phyloP scores from a whole-genome alignment of 768 basidiomycete genomes.

The Tremella mesenterica region DNA sequence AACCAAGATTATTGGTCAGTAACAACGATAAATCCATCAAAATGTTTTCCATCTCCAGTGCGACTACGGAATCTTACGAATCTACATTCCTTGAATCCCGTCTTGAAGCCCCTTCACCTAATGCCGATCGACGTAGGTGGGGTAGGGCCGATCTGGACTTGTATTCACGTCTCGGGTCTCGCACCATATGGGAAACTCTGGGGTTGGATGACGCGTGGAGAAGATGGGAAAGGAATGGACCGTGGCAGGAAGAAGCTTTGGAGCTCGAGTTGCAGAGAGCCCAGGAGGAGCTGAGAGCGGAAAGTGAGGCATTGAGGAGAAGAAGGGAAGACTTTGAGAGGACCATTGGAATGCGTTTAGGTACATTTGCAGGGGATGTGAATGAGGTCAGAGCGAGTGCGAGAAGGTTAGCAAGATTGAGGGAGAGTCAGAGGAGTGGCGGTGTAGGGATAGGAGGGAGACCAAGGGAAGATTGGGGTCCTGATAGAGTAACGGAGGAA shows the following conservation, averaged over 20 bases:
- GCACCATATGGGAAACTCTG: constrained; percentile 2
- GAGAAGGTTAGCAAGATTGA: too few relatives aligned
- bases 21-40: constrained; percentile 78
- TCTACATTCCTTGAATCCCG: neutral
- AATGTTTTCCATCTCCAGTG: constrained; percentile 59
- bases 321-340: constrained; percentile 15
- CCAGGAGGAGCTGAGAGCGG: constrained; percentile 3
- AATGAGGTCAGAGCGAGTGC: too few relatives aligned
- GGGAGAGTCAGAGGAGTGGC: constrained; percentile 1
- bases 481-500: too few relatives aligned
- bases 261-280: constrained; percentile 10
- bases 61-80: neutral
- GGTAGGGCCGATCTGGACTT: neutral
- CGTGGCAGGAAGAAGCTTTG: neutral
- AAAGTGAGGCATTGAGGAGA: constrained; percentile 4
- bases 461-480: too few relatives aligned
- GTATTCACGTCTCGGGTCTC: constrained; percentile 1
- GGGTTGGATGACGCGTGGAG: neutral
- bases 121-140: constrained; percentile 1
- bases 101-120: neutral
- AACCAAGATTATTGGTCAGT: constrained; percentile 70
- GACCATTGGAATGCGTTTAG: constrained; percentile 13
- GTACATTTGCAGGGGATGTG: too few relatives aligned
- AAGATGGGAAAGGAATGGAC: neutral
- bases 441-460: too few relatives aligned